Evolutionary conservation across 2,329 filamentous ascomycete species (phyloP).

Genomic region (Macrophomina pseudophaseolina): DNA sequence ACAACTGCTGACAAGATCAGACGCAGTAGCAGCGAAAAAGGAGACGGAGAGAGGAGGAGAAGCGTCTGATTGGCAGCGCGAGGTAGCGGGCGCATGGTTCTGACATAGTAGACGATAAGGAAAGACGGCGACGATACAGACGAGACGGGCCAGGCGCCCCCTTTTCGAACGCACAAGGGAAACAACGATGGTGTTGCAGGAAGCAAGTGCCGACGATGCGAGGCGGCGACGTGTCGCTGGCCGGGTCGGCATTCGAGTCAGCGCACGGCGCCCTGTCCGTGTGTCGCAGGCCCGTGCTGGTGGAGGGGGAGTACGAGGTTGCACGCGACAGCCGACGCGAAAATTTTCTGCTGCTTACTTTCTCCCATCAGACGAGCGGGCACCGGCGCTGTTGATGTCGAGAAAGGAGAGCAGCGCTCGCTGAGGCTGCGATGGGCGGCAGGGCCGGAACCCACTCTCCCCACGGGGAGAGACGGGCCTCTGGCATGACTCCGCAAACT

Average conservation of each 20-base stretch:
- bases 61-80: not conserved
- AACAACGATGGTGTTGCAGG: not conserved
- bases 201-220: not conserved
- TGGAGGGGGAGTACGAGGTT: not conserved
- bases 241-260: constrained; percentile 17
- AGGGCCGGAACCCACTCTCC: constrained; percentile 17
- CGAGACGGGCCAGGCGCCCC: too few relatives aligned
- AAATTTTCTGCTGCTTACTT: not conserved
- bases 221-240: not conserved
- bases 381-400: not conserved
- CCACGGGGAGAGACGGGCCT: not conserved
- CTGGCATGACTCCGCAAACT: not conserved
- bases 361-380: too few relatives aligned
- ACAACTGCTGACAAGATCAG: not conserved
- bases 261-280: not conserved
- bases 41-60: too few relatives aligned
- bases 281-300: not conserved
- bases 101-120: not conserved
- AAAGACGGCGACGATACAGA: not conserved
- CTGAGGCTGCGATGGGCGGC: constrained; percentile 1
- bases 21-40: not conserved
- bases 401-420: not conserved
- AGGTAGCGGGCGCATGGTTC: not conserved
- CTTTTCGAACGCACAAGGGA: not conserved
- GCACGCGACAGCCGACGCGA: not conserved